Conservation (phyloP, 805 yeast species). For the Grigorovia transvaalensis region DNA sequence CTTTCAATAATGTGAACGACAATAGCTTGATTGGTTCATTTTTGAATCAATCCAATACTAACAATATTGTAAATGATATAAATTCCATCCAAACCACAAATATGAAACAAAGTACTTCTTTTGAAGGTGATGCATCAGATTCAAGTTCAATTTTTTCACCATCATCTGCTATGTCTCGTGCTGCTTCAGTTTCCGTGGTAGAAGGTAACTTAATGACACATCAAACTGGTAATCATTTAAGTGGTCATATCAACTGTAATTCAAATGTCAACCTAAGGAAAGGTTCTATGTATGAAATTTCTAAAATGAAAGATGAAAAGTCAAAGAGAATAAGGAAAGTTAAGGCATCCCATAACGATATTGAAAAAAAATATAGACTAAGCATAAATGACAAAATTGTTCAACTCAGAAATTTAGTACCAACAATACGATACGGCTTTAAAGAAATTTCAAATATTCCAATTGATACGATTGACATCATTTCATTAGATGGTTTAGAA, state of each 20-base stretch:
- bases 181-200: background rate
- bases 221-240: background rate
- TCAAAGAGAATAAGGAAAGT: conserved; percentile 28
- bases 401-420: conserved; percentile 55
- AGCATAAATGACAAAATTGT: conserved; percentile 60
- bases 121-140: background rate
- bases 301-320: conserved; percentile 9
- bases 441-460: conserved; percentile 38
- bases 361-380: conserved; percentile 62
- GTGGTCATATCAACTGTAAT: background rate
- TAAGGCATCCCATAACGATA: conserved; percentile 57
- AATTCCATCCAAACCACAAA: background rate
- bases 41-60: background rate
- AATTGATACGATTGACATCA: conserved; percentile 47
- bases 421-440: conserved; percentile 43
- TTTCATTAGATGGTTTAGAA: conserved; percentile 56
- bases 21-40: background rate
- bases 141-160: background rate
- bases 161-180: background rate
- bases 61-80: background rate
- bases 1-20: background rate
- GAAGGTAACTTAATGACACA: background rate
- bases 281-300: conserved; percentile 7
- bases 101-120: background rate
- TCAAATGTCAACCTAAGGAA: conserved; percentile 3